These are phyloP conservation scores for Apiospora koreana DNA, from an alignment of 2,329 filamentous ascomycete genomes.

Conservation along the genomic window DNA sequence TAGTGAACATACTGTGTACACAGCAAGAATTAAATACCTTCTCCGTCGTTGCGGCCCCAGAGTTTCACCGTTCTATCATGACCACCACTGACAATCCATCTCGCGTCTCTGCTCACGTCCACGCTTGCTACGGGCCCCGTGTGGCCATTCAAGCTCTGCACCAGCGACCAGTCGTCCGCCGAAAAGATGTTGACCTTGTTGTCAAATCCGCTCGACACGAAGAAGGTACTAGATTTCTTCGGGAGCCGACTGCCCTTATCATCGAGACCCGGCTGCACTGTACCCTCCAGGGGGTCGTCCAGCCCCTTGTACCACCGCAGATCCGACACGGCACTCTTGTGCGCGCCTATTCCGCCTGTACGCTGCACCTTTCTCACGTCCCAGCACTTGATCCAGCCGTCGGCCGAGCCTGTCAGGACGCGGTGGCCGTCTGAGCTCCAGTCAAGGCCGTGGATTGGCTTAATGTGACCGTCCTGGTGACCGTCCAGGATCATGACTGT, in stretches of 20 bases:
- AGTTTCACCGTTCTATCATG: slow-evolving; percentile 95
- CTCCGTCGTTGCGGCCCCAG: slow-evolving; percentile 83
- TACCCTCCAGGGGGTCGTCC: slow-evolving; percentile 69
- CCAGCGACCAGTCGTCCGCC: slow-evolving; percentile 90
- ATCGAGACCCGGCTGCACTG: slow-evolving; percentile 55
- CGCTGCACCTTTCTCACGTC: slow-evolving; percentile 87
- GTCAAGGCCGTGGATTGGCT: slow-evolving; percentile 89
- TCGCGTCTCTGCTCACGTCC: slow-evolving; percentile 82
- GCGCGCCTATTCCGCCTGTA: slow-evolving; percentile 84
- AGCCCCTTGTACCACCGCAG: slow-evolving; percentile 90
- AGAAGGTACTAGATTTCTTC: slow-evolving; percentile 88
- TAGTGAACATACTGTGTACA: neutral
- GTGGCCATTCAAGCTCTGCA: slow-evolving; percentile 86
- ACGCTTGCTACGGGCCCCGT: slow-evolving; percentile 89
- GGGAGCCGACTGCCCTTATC: slow-evolving; percentile 69
- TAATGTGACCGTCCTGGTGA: slow-evolving; percentile 77
- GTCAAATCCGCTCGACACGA: slow-evolving; percentile 90
- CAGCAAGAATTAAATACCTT: slow-evolving; percentile 42
- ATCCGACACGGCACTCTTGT: slow-evolving; percentile 89
- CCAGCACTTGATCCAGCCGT: slow-evolving; percentile 98
- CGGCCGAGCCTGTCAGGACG: slow-evolving; percentile 88
- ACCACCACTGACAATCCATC: slow-evolving; percentile 92
- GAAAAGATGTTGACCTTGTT: slow-evolving; percentile 95
- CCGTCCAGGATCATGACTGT: slow-evolving; percentile 96
- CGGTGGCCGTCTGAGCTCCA: slow-evolving; percentile 91